A percentile compares a stretch with the other conserved stretches of the same genome.
Evolutionary conservation across 768 basidiomycete species (phyloP).

Genomic region (Gyrodon lividus): DNA sequence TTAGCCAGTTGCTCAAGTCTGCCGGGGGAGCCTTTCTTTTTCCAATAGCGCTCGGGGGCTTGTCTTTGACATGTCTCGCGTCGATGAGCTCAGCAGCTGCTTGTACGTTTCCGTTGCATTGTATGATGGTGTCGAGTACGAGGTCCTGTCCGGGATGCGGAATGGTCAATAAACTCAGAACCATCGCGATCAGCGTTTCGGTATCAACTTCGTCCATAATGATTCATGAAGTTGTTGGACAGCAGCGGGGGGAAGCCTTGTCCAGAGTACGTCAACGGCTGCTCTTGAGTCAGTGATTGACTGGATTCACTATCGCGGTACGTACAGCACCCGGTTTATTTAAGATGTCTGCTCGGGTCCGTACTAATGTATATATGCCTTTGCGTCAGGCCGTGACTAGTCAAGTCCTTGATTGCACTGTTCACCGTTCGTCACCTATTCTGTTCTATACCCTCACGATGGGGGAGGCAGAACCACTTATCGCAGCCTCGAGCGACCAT

Average conservation of each 20-base stretch:
- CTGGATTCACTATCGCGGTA: too few relatives aligned
- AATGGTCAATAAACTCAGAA: slow-evolving; percentile 53
- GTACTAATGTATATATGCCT: too few relatives aligned
- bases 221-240: neutral
- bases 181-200: slow-evolving; percentile 64
- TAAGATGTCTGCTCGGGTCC: too few relatives aligned
- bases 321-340: too few relatives aligned
- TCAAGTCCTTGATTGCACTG: too few relatives aligned
- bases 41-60: slow-evolving; percentile 10
- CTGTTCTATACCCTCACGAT: slow-evolving; percentile 1
- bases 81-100: slow-evolving; percentile 46
- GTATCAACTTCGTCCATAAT: slow-evolving; percentile 50
- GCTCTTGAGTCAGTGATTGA: too few relatives aligned
- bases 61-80: slow-evolving; percentile 13
- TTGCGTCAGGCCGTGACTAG: too few relatives aligned
- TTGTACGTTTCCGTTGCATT: slow-evolving; percentile 55
- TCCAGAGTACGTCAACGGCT: too few relatives aligned
- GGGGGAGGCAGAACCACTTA: slow-evolving; percentile 4
- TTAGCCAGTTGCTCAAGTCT: slow-evolving; percentile 59
- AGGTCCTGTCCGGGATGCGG: slow-evolving; percentile 35
- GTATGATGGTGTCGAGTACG: slow-evolving; percentile 60
- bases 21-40: slow-evolving; percentile 52
- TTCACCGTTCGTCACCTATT: neutral
- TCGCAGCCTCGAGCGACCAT: neutral
- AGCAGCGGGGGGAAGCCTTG: too few relatives aligned